Evolutionary conservation across 805 yeast genomes (phyloP).

Genomic region (Yarrowia sp.): DNA sequence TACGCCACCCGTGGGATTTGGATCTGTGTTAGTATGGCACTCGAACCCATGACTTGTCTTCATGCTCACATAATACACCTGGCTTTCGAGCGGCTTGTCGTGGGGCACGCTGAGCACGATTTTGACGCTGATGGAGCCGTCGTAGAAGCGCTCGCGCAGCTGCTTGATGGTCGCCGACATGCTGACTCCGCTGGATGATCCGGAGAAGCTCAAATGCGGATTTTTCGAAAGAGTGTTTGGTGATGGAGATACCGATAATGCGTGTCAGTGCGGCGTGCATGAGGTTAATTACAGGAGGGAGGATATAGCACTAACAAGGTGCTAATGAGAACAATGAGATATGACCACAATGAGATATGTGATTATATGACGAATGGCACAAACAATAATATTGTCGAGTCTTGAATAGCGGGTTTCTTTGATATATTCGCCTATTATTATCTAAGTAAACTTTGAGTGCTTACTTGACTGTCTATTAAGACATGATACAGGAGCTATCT

Average conservation of each 20-base stretch:
- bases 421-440: no score
- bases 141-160: conserved; percentile 33
- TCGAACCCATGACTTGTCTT: no score
- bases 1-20: conserved; percentile 29
- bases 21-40: conserved; percentile 21
- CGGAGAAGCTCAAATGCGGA: no score
- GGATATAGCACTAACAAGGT: no score
- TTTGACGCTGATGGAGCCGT: conserved; percentile 23
- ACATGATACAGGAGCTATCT: no score
- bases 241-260: conserved; percentile 17
- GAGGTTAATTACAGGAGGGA: conserved; percentile 3
- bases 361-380: no score
- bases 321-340: no score
- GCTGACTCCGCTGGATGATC: not conserved
- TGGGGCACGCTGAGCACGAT: conserved; percentile 19
- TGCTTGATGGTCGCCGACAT: conserved; percentile 35
- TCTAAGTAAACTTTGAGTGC: no score
- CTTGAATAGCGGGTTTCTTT: no score
- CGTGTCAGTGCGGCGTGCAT: conserved; percentile 30
- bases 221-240: not conserved
- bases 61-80: conserved; percentile 26
- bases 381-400: no score
- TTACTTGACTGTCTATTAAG: no score
- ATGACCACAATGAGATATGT: no score
- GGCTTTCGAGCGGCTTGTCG: conserved; percentile 8